Conservation (phyloP, 805 yeast species). For the Monosporozyma solicola region DNA sequence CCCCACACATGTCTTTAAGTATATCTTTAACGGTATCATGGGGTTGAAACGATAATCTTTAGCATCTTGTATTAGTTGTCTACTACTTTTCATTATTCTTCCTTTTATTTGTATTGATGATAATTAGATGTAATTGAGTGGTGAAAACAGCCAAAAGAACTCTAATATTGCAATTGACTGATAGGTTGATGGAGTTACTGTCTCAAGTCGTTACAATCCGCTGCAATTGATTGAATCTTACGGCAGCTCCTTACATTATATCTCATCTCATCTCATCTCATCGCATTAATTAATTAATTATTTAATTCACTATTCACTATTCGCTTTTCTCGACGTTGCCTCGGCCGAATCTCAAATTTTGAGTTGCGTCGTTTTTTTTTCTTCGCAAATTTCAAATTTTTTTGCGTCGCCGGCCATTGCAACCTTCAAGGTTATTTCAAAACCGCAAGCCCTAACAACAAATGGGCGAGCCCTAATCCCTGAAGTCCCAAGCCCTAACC, state of each 20-base stretch:
- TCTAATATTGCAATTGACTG: background rate
- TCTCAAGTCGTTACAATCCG: background rate
- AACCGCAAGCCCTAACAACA: too few species aligned
- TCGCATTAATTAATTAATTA: background rate
- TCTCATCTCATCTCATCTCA: background rate
- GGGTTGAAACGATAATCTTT: constrained; percentile 45
- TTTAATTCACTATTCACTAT: background rate
- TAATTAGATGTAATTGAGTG: too few species aligned
- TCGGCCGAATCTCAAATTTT: background rate
- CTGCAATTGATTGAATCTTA: background rate
- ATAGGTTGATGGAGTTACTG: background rate
- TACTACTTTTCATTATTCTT: constrained; percentile 4
- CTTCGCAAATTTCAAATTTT: background rate
- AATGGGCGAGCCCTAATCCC: background rate
- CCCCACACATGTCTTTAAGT: constrained; percentile 45
- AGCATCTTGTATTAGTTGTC: constrained; percentile 36
- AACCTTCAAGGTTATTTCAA: background rate
- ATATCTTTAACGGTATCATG: constrained; percentile 40
- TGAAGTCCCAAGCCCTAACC: too few species aligned
- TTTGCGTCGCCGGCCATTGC: background rate
- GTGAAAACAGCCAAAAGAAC: too few species aligned
- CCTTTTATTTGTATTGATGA: background rate
- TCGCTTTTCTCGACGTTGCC: background rate
- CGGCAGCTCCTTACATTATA: background rate
- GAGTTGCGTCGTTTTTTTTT: background rate